A percentile compares a stretch with the other conserved stretches of the same genome.
phyloP scores from a whole-genome alignment of 1,284 basidiomycete species.

The Phellinidium pouzarii region DNA sequence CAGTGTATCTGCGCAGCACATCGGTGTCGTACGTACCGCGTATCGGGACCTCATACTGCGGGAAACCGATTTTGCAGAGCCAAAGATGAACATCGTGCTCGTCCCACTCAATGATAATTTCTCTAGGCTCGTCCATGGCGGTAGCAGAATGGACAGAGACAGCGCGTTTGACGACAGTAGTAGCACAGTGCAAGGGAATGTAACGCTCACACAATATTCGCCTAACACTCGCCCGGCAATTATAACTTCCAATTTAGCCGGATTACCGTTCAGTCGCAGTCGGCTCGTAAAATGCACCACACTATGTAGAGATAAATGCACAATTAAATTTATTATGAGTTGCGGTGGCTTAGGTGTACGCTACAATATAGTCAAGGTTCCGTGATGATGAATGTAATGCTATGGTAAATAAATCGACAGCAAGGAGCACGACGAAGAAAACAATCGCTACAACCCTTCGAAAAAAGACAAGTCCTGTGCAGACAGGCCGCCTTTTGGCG shows the following conservation, averaged over 20 bases:
- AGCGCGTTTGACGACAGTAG: conserved; percentile 1
- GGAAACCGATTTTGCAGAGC: conserved; percentile 67
- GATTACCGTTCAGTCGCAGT: neutral
- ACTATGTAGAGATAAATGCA: neutral
- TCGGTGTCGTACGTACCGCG: conserved; percentile 39
- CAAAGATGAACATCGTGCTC: conserved; percentile 75
- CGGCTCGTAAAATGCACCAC: neutral
- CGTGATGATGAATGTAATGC: neutral
- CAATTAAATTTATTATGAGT: neutral
- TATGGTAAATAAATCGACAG: neutral
- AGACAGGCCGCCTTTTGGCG: conserved; percentile 44
- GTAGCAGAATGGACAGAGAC: conserved; percentile 4
- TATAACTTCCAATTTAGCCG: neutral
- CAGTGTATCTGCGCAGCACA: conserved; percentile 2
- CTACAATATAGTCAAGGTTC: neutral
- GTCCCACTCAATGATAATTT: conserved; percentile 70
- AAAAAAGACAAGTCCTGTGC: conserved; percentile 74
- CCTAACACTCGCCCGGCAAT: neutral
- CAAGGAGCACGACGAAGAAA: conserved; percentile 1
- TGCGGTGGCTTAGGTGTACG: neutral
- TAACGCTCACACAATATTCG: conserved; percentile 1
- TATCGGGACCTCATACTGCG: conserved; percentile 73
- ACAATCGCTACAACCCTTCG: conserved; percentile 50
- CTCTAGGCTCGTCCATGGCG: conserved; percentile 20
- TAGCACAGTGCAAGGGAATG: neutral